Evolutionary conservation across 2,329 filamentous ascomycete species (phyloP), one percentile per base, ranked within the genome.

Genomic region (Raffaelea ambrosiae): DNA sequence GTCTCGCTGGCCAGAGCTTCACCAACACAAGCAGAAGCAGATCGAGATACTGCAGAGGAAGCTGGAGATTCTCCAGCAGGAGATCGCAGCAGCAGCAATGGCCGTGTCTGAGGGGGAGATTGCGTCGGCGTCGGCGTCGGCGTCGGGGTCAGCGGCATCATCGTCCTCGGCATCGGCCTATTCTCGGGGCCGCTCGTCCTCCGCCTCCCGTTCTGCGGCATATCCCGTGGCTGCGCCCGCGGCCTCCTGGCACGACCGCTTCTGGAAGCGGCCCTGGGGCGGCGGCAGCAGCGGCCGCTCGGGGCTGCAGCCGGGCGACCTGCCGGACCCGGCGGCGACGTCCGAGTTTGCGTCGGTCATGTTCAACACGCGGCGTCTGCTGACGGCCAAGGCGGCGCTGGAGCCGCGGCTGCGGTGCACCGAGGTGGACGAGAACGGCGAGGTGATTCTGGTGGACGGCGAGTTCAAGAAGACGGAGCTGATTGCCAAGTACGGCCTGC

Each of bases 391-490:
- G 66, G 84, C 87, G 3, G 83, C 85, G 22, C 84, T 91, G 49
- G 89, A 96, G 64, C 79, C 90, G 26, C 83, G 88, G 51, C 72
- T 98, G 55, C 79, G 93, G 47, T 98, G 93, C 62, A 98, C 93
- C 1, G 93, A 98, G 65, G 87, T 97, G 51, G 89, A 97, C 59
- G 88, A 90, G 63, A 81, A 87, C 59, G 93, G 93, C 38, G 86
- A 94, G 58, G 89, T 96, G 22, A 94, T 91, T 19, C 72, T 97
- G 49, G 86, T 95, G 19, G 94, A 94, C 61, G 88, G 89, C 50
- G 93, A 97, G 65, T 97, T 96, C 67, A 94, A 93, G 69, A 98
- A 98, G 74, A 93, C 83, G 59, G 93, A 98, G 69, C 73, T 98
- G 42, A 97, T 96, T 64, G 89, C 90, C 46, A 96, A 93, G 86